Percentiles rank a stretch among this genome's conserved stretches.
Evolutionary conservation across 2,329 filamentous ascomycete genomes (phyloP).

Genomic region (Incumbomyces delicatus): DNA sequence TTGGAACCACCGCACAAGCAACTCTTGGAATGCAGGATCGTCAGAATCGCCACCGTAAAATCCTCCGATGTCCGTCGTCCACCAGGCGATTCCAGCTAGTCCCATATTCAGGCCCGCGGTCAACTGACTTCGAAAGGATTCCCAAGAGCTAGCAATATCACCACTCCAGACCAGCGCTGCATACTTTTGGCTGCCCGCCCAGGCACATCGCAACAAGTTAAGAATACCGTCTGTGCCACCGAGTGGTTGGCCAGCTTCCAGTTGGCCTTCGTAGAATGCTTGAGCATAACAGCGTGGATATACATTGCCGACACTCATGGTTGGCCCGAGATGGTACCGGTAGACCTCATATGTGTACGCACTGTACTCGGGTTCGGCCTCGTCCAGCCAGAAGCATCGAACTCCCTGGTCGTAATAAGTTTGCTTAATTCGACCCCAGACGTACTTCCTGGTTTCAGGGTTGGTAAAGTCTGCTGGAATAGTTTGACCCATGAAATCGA

Average conservation of each 20-base stretch:
- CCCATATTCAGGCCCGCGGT: slow-evolving; percentile 58
- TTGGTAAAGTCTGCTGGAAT: slow-evolving; percentile 57
- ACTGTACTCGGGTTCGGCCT: slow-evolving; percentile 57
- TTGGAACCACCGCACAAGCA: slow-evolving; percentile 60
- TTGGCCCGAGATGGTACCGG: slow-evolving; percentile 48
- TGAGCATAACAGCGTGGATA: slow-evolving; percentile 50
- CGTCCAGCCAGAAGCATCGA: slow-evolving; percentile 58
- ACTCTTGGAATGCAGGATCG: slow-evolving; percentile 48
- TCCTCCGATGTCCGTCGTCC: slow-evolving; percentile 62
- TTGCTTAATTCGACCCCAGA: slow-evolving; percentile 50
- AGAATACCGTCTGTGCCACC: slow-evolving; percentile 38
- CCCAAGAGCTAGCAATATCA: slow-evolving; percentile 57
- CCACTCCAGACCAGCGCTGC: slow-evolving; percentile 59
- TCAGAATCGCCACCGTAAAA: slow-evolving; percentile 56
- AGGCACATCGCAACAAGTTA: slow-evolving; percentile 49
- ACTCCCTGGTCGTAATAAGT: slow-evolving; percentile 57
- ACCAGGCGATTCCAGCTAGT: slow-evolving; percentile 55
- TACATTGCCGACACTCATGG: slow-evolving; percentile 49
- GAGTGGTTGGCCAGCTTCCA: slow-evolving; percentile 37
- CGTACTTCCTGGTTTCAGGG: slow-evolving; percentile 46
- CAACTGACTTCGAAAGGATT: slow-evolving; percentile 49
- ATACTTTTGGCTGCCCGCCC: slow-evolving; percentile 53
- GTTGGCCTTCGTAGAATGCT: slow-evolving; percentile 52
- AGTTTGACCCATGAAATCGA: slow-evolving; percentile 51
- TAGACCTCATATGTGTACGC: slow-evolving; percentile 60